Evolutionary conservation across 306 rosid genomes (phyloP), one percentile per base, ranked within the genome.

Genomic region (Comarum palustre): DNA sequence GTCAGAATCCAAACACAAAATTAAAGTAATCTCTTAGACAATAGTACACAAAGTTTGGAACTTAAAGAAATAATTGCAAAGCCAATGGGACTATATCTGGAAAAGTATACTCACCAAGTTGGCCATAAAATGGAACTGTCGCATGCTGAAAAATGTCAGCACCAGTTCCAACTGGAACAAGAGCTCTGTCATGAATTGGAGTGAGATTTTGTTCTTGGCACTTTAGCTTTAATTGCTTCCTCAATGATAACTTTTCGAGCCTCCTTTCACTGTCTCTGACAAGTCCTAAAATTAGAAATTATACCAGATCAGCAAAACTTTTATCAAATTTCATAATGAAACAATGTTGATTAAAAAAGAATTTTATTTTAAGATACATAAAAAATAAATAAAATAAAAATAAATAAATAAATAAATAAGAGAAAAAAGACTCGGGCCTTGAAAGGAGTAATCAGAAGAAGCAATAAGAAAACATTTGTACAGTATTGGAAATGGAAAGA

Each of bases 171-270:
- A 83, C 75, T 80, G 71, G 63, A 69, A 73, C 82, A 27, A 87
- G 75, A 69, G 83, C 83, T 68, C 55, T 87, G 78, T 85, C 91
- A 47, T 80, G 88, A 59, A 75, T 36, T 74, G 90, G 75, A 79
- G 76, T 78, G 76, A 71, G 86, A 72, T 84, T 91, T 77, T 95
- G 91, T 76, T 88, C 99, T 83, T 86, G 99, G 81, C 99, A 95
- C 82, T 95, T 95, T 36, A 91, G 83, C 85, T 95, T 95, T 83
- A 95, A 80, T 75, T 87, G 90, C 89, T 95, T 95, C 87, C 87
- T 92, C 81, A 92, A 71, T 73, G 99, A 95, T 81, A 95, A 77
- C 77, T 91, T 94, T 80, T 94, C 96, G 15, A 83, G 95, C 72
- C 96, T 91, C 84, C 80, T 82, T 73, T 88, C 95, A 65, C 68